A percentile compares a stretch with the other conserved stretches of the same genome.
Evolutionary conservation across 306 rosid species (phyloP).

Genomic region (Vigna mungo): DNA sequence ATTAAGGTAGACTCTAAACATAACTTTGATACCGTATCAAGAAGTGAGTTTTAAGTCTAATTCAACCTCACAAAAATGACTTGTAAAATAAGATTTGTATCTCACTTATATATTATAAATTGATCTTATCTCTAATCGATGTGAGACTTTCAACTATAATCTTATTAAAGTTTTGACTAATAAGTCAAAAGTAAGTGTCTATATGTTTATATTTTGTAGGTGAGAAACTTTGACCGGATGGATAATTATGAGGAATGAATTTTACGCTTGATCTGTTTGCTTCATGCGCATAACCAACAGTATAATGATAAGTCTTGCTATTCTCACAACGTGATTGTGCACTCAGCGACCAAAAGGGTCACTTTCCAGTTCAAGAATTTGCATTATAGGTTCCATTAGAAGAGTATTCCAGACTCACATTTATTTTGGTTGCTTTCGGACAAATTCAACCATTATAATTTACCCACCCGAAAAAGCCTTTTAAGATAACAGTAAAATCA

Average conservation of each 20-base stretch:
- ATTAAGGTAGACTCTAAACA: too few relatives aligned
- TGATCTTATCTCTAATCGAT: too few relatives aligned
- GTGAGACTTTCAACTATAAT: too few relatives aligned
- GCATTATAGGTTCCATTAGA: conserved; percentile 36
- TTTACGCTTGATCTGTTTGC: conserved; percentile 41
- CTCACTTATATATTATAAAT: too few relatives aligned
- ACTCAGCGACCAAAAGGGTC: conserved; percentile 39
- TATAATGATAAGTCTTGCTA: conserved; percentile 53
- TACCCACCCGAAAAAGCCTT: conserved; percentile 27
- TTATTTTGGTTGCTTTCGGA: conserved; percentile 45
- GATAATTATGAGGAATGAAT: conserved; percentile 47
- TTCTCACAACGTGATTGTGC: conserved; percentile 42
- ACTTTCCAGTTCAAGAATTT: conserved; percentile 51
- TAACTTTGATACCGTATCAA: too few relatives aligned
- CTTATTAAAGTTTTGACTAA: too few relatives aligned
- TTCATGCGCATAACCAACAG: conserved; percentile 62
- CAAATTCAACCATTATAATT: conserved; percentile 51
- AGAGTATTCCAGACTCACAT: conserved; percentile 45
- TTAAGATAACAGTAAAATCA: conserved; percentile 49
- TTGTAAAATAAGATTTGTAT: too few relatives aligned
- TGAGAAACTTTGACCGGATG: conserved; percentile 19
- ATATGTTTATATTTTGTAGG: not conserved
- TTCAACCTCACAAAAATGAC: too few relatives aligned
- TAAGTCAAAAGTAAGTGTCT: too few relatives aligned
- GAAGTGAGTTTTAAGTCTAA: too few relatives aligned